Evolutionary conservation across 345 rosid species (phyloP), one percentile per base, ranked within the genome.

Genomic region (Orychophragmus violaceus): DNA sequence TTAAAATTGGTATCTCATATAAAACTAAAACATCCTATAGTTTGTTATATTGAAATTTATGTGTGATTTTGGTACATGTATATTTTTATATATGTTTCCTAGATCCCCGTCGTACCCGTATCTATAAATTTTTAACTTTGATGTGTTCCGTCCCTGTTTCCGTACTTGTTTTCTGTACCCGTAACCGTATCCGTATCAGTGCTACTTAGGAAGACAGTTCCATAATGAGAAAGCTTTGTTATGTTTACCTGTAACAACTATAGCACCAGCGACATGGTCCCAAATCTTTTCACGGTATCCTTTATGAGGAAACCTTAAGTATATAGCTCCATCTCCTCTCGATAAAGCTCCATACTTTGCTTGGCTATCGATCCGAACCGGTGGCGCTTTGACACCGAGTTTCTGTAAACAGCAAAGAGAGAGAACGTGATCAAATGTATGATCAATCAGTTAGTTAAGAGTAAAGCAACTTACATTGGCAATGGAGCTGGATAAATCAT

Each of bases 231-330:
- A 55, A 57, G 25, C 2, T 62, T 51, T 64, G 19, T 12, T 37
- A 8, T 2, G 14, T 19, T 36, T 87, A 91, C 97, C 97, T 62
- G 91, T 83, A 8, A 91, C 96, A 48, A 94, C 95, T 28, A 94
- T 87, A 70, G 75, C 82, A 19, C 99, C 96, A 14, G 97, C 99
- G 42, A 95, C 99, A 79, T 94, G 99, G 80, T 94, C 97, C 97
- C 97, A 91, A 77, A 91, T 94, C 74, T 91, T 94, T 74, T 94
- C 97, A 5, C 85, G 86, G 72, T 94, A 91, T 49, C 99, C 99
- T 81, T 80, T 77, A 54, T 69, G 93, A 36, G 97, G 93, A 62
- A 91, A 80, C 48, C 96, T 84, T 57, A 94, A 61, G 75, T 90
- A 94, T 51, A 94, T 88, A 22, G 92, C 88, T 73, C 99, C 97